These are phyloP conservation scores for Exophiala sp. DNA, from an alignment of 2,329 filamentous ascomycete genomes.

Conservation along the genomic window DNA sequence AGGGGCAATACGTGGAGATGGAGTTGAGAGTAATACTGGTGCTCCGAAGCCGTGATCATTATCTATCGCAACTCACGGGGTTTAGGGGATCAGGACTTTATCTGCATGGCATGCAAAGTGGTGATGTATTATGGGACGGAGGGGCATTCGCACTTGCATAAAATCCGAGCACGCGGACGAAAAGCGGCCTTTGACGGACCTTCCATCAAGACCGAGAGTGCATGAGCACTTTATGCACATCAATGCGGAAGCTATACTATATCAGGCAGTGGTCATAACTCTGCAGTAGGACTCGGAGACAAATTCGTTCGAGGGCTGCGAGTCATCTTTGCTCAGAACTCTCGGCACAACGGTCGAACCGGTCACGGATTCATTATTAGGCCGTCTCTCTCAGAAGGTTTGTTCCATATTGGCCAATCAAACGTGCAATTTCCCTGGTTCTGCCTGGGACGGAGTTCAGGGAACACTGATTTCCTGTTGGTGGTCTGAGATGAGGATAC, in stretches of 20 bases:
- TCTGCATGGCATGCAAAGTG: neutral
- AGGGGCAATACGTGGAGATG: no score
- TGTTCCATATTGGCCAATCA: neutral
- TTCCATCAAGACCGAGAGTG: neutral
- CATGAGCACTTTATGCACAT: neutral
- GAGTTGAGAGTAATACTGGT: no score
- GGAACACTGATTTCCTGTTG: neutral
- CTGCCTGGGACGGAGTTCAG: conserved; percentile 1
- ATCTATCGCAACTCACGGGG: neutral
- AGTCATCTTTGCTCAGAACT: neutral
- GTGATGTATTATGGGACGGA: neutral
- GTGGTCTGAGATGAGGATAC: neutral
- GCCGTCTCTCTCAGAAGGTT: neutral
- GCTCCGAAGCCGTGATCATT: no score
- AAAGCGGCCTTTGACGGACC: neutral
- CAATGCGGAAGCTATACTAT: neutral
- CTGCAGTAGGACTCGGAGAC: neutral
- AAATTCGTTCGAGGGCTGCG: neutral
- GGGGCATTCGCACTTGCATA: neutral
- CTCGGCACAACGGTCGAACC: neutral
- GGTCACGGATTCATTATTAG: neutral
- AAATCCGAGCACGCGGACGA: neutral
- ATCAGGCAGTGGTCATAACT: neutral
- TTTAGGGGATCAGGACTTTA: neutral
- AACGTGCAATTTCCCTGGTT: neutral